phyloP scores from a whole-genome alignment of 2,329 filamentous ascomycete species.

The Rhytidhysteron rufulum region DNA sequence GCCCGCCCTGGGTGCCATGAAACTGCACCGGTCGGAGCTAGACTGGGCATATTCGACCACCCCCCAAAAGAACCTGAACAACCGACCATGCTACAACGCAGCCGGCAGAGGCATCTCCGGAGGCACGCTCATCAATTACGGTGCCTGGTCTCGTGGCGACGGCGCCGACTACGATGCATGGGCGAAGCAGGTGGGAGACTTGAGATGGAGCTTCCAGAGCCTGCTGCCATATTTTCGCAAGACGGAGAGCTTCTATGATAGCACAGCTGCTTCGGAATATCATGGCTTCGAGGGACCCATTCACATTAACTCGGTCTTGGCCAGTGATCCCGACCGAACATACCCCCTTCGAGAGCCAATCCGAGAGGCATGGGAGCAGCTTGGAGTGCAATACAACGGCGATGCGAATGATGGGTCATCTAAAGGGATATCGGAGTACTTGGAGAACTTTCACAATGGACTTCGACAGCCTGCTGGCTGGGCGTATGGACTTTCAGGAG shows the following conservation, averaged over 20 bases:
- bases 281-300: conserved; percentile 1
- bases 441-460: neutral
- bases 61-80: conserved; percentile 21
- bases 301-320: neutral
- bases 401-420: conserved; percentile 1
- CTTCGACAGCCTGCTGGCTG: neutral
- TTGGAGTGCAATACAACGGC: neutral
- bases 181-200: conserved; percentile 34
- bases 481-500: neutral
- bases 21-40: conserved; percentile 26
- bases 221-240: conserved; percentile 44
- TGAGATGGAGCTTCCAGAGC: conserved; percentile 41
- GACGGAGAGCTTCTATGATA: conserved; percentile 29
- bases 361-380: neutral
- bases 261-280: neutral
- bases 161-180: conserved; percentile 41
- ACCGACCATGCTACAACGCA: conserved; percentile 21
- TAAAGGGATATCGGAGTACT: neutral
- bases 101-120: conserved; percentile 42
- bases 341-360: neutral
- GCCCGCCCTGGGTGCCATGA: conserved; percentile 22
- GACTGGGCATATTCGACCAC: conserved; percentile 37
- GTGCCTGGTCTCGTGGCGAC: conserved; percentile 39
- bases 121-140: conserved; percentile 40
- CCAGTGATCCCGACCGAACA: neutral